phyloP scores from a whole-genome alignment of 2,329 filamentous ascomycete genomes.

The Colletotrichum cordylinicola region DNA sequence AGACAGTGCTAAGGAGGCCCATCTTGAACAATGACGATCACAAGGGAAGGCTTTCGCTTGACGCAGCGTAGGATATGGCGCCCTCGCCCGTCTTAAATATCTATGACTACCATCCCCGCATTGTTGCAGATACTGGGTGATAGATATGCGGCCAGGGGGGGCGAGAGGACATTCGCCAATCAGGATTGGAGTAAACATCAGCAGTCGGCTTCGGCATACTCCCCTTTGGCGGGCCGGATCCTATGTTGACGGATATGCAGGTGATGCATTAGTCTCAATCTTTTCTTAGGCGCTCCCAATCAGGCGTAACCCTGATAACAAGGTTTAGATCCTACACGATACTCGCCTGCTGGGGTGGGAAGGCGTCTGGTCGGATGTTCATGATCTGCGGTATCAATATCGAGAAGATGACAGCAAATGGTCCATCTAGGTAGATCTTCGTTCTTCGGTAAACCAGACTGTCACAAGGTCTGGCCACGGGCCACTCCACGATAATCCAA shows the following conservation, averaged over 20 bases:
- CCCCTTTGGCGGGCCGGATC: neutral
- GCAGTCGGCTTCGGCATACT: neutral
- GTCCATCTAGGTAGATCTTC: neutral
- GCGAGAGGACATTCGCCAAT: neutral
- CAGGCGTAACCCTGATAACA: neutral
- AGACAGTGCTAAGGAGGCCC: neutral
- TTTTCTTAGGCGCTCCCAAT: neutral
- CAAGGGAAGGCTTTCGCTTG: too few species aligned
- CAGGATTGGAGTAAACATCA: neutral
- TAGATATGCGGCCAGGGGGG: neutral
- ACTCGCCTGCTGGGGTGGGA: neutral
- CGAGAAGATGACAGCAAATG: neutral
- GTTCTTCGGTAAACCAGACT: neutral
- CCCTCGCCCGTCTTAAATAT: neutral
- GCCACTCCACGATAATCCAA: neutral
- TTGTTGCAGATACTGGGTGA: neutral
- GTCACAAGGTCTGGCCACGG: accelerated
- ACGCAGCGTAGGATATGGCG: neutral
- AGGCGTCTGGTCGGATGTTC: neutral
- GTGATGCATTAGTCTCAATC: neutral
- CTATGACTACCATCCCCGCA: neutral
- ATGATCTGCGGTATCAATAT: neutral
- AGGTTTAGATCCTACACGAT: neutral
- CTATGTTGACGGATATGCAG: neutral
- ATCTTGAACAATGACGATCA: neutral